A percentile compares a stretch with the other conserved stretches of the same genome.
Evolutionary conservation across 352 stramenopile genomes (phyloP).

Genomic region (Globisporangium solare): DNA sequence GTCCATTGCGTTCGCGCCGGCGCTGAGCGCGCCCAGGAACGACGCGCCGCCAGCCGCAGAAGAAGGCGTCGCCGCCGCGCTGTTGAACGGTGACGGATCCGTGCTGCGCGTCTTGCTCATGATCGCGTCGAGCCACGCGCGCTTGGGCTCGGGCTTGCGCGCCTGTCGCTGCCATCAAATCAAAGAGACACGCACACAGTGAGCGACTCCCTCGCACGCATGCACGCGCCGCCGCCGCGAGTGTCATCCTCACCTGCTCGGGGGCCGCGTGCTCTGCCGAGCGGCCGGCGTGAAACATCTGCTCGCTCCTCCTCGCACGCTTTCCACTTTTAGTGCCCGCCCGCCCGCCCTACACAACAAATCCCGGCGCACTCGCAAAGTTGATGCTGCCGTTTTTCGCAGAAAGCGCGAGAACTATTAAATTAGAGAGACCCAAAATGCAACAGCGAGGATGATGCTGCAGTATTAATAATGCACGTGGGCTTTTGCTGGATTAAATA

Average conservation of each 20-base stretch:
- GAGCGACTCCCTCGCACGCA: background rate
- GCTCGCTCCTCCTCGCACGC: background rate
- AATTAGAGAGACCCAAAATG: background rate
- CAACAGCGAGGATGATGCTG: background rate
- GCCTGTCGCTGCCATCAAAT: conserved; percentile 11
- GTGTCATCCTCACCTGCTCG: background rate
- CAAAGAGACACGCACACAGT: background rate
- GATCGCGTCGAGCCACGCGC: conserved; percentile 69
- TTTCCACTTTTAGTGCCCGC: no score
- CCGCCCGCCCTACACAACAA: background rate
- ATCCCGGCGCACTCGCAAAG: background rate
- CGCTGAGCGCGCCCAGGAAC: background rate
- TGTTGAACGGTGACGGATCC: conserved; percentile 12
- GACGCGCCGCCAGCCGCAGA: background rate
- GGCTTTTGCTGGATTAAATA: no score
- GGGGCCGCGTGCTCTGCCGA: background rate
- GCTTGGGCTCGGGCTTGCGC: conserved; percentile 39
- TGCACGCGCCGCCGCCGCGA: background rate
- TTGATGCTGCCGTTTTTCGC: background rate
- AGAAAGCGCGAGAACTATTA: background rate
- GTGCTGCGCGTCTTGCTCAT: conserved; percentile 51
- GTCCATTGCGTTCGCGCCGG: background rate
- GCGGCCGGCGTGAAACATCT: background rate
- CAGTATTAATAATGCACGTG: conserved; percentile 3
- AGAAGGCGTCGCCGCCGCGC: conserved; percentile 13